Evolutionary conservation across 257 asterid species (phyloP), one percentile per base, ranked within the genome.

Genomic region (Henckelia pumila): DNA sequence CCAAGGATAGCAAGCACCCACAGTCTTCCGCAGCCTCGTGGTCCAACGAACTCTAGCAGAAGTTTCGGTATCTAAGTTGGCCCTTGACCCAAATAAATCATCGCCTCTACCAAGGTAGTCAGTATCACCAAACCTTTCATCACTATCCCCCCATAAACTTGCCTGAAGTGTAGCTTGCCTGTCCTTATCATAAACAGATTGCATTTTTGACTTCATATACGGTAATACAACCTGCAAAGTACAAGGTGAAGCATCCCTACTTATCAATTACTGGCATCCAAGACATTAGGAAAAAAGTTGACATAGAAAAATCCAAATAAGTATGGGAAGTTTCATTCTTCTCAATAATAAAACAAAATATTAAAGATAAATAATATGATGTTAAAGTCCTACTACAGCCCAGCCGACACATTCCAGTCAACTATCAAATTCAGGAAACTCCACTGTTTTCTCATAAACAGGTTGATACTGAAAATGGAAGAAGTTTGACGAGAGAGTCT

Each of bases 81-180:
- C 78, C 56, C 85, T 76, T 28, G 87, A 76, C 70, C 64, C 84
- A 35, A 73, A 60, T 58, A 89, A 78, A 75, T 49, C 68, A 49
- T 76, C 76, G 69, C 68, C 77, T 61, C 73, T 79, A 61, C 72
- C 88, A 74, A 76, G 59, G 78, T 47, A 67, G 77, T 79, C 88
- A 66, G 73, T 32, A 64, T 76, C 79, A 68, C 66, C 86, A 77
- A 82, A 84, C 73, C 88, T 84, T 40, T 84, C 95, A 72, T 77
- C 89, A 77, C 78, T 79, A 71, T 87, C 88, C 67, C 96, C 99
- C 97, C 97, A 94, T 75, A 94, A 87, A 80, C 92, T 94, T 68
- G 95, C 96, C 83, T 87, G 96, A 73, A 94, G 95, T 47, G 89
- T 78, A 69, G 92, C 96, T 83, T 94, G 97, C 80, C 97, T 87